Evolutionary conservation across 768 basidiomycete genomes (phyloP).

Genomic region (Kwoniella heveanensis): DNA sequence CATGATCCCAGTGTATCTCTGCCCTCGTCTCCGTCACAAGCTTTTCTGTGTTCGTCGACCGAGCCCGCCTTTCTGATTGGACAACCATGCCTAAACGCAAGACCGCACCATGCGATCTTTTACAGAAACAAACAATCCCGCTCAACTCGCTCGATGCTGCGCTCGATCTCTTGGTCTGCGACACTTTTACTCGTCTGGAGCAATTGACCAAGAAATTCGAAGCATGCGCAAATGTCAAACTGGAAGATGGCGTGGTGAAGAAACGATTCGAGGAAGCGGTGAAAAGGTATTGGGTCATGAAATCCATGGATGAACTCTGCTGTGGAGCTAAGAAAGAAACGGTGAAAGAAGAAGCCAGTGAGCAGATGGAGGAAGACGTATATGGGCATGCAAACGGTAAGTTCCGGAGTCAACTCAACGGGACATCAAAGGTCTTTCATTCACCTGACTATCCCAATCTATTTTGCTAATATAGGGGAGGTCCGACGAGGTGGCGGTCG

Average conservation of each 20-base stretch:
- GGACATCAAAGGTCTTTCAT: too few species aligned
- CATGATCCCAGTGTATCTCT: not conserved
- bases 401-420: too few species aligned
- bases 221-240: conserved; percentile 32
- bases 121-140: conserved; percentile 14
- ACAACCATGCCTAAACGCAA: conserved; percentile 39
- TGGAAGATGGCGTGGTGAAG: conserved; percentile 38
- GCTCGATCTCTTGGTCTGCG: conserved; percentile 49
- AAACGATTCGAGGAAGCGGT: conserved; percentile 48
- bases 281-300: conserved; percentile 48
- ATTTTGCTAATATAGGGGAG: not conserved
- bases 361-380: conserved; percentile 20
- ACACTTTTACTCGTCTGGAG: conserved; percentile 43
- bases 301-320: conserved; percentile 41
- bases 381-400: not conserved
- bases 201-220: conserved; percentile 36
- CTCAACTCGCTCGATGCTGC: conserved; percentile 46
- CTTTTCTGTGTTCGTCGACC: too few species aligned
- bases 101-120: conserved; percentile 20
- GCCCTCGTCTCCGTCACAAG: not conserved
- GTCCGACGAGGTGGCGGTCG: conserved; percentile 18
- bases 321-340: conserved; percentile 26
- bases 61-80: not conserved
- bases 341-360: conserved; percentile 2
- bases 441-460: not conserved